Evolutionary conservation across 148 eudicot genomes (phyloP), one percentile per base, ranked within the genome.

Genomic region (Beta vulgaris): DNA sequence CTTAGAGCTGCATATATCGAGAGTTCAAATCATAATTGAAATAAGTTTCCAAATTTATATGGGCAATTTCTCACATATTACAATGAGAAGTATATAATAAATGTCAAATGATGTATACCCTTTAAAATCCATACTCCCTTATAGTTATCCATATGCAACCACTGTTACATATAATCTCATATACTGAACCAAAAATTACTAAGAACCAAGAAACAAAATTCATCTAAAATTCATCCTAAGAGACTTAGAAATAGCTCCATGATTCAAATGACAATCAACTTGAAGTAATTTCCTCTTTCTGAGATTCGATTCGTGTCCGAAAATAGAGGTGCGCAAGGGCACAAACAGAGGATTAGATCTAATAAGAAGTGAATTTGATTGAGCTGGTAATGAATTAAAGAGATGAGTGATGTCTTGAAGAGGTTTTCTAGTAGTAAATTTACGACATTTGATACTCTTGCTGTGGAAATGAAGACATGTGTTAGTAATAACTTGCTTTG

Each of bases 391-490:
- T 26, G 28, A 6, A 15, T 37, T 42, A 23, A 79, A 74, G 29
- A 74, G 69, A 31, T 74, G 69, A 25, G 82, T 79, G 9, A 79
- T 79, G 9, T 79, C 82, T 68, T 61, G 64, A 61, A 79, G 78
- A 19, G 82, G 82, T 2, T 35, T 61, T 69, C 82, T 37, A 0
- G 35, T n/a, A 8, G 8, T 3, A 58, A 67, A 8, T 58, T 49
- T 44, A 15, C 73, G 67, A 26, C 61, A 58, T 68, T 51, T 69
- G 43, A 34, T 59, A 12, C 61, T 19, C 37, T 79, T 79, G 15
- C 42, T 35, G 16, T 67, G 69, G 51, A 49, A 19, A 15, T 25
- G n/a, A 77, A 37, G 4, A 48, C 48, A 3, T 68, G 73, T 23
- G 73, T 35, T 73, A 57, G n/a, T 58, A 10, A 10, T 1, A 25